phyloP scores from a whole-genome alignment of 2,329 filamentous ascomycete genomes.

The Colletotrichum truncatum region DNA sequence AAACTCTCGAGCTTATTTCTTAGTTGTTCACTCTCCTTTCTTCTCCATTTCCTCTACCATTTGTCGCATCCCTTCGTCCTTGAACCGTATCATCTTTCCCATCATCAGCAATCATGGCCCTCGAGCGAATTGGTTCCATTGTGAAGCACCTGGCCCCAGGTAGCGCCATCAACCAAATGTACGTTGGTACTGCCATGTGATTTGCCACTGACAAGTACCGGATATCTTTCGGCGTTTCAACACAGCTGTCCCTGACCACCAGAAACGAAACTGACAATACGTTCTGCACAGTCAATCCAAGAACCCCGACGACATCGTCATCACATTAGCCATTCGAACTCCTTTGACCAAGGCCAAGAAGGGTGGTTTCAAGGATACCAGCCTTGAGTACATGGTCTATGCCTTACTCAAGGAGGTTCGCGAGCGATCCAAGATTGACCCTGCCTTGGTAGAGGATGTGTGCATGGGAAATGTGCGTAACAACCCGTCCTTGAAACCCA shows the following conservation, averaged over 20 bases:
- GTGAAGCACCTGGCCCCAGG: slow-evolving; percentile 85
- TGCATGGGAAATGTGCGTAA: slow-evolving; percentile 85
- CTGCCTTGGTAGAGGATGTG: slow-evolving; percentile 86
- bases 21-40: background rate
- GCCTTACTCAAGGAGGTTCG: slow-evolving; percentile 81
- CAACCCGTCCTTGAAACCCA: background rate
- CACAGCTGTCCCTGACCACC: background rate
- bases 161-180: slow-evolving; percentile 81
- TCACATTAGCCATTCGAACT: slow-evolving; percentile 90
- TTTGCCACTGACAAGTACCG: background rate
- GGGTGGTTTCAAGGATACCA: slow-evolving; percentile 95
- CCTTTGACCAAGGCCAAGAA: slow-evolving; percentile 89
- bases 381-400: slow-evolving; percentile 86
- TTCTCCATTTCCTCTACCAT: background rate
- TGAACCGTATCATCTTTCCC: background rate
- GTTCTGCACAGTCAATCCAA: slow-evolving; percentile 75
- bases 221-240: background rate
- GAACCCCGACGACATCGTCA: slow-evolving; percentile 96
- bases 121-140: slow-evolving; percentile 87
- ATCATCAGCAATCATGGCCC: slow-evolving; percentile 69
- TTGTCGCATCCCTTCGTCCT: background rate
- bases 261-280: slow-evolving; percentile 28
- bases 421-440: slow-evolving; percentile 79
- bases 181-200: slow-evolving; percentile 48
- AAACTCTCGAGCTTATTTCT: slow-evolving; percentile 24